Base-by-base conservation (phyloP, 1,139 yeast species). In the Kodamaea ohmeri region DNA sequence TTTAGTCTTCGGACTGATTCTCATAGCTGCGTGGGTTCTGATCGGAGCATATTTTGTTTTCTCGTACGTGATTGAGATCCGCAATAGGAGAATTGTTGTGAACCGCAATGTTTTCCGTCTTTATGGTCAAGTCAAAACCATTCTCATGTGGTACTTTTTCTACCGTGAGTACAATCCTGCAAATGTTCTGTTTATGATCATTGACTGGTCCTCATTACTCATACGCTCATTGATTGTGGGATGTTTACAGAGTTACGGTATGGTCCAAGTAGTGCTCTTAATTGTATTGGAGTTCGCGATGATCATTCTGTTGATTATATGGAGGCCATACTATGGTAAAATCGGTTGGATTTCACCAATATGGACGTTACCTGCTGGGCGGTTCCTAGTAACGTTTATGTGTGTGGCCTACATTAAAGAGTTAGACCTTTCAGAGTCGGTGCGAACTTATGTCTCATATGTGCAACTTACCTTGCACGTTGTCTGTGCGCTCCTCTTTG, bases 151-250 rank as follows among this genome's bases (percentile, higher is more conserved):
- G 80, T 66, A 73, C 3, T 61, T 61, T 35, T 52, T 64, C 18
- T 77, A 76, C 50, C 64, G 67, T 42, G 61, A 61, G 22, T 73
- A 68, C 48, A 63, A 65, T 19, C 80, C 81, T 1, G 55, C 62
- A 18, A 58, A 61, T 41, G 63, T 71, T 1, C 58, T 54, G 39
- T 76, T 56, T 47, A 64, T 67, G 6, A 49, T 63, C 2, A 45
- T 67, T 28, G 77, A 74, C 28, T 49, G 59, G 9, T 25, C 52
- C 0, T 56, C 59, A 4, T 38, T 66, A 5, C 34, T 74, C 1
- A 22, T 61, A 2, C 65, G 65, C 41, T 64, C 69, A 47, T 36
- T 71, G 13, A 54, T 73, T 0, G 61, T 77, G 34, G 78, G 79
- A 0, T 51, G 65, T 19, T 43, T 74, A 18, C 79, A 74, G 43